Percentiles rank a stretch among this genome's conserved stretches.
Conservation (phyloP, 352 stramenopile genomes). For the Pythium guiyangense region DNA sequence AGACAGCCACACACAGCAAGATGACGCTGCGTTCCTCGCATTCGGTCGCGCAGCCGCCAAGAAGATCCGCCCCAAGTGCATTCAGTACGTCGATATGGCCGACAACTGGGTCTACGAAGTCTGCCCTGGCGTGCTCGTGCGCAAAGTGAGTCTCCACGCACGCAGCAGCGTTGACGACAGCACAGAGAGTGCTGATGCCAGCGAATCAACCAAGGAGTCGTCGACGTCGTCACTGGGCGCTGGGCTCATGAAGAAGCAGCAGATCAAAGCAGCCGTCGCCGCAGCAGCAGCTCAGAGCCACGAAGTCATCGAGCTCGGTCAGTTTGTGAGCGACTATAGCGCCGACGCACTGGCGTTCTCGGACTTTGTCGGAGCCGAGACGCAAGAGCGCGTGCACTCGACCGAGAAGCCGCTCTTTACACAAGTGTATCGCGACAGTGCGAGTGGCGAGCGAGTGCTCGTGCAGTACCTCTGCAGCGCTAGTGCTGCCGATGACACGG, state of each 20-base stretch:
- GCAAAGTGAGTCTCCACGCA: slow-evolving; percentile 33
- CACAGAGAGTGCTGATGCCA: background rate
- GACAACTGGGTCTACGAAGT: slow-evolving; percentile 65
- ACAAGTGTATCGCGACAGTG: slow-evolving; percentile 31
- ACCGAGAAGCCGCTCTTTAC: slow-evolving; percentile 57
- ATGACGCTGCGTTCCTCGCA: slow-evolving; percentile 24
- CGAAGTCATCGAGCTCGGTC: slow-evolving; percentile 34
- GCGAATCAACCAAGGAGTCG: background rate
- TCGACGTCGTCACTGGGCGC: slow-evolving; percentile 9
- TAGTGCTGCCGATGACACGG: too few relatives aligned
- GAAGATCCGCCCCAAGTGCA: slow-evolving; percentile 58
- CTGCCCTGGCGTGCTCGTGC: slow-evolving; percentile 50
- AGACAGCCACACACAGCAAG: background rate
- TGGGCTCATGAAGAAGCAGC: background rate
- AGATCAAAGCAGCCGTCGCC: slow-evolving; percentile 5
- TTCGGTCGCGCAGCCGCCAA: slow-evolving; percentile 48
- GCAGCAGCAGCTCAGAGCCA: slow-evolving; percentile 14
- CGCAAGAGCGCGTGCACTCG: slow-evolving; percentile 33
- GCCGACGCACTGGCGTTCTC: slow-evolving; percentile 27
- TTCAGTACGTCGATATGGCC: slow-evolving; percentile 51
- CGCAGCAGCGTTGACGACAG: background rate
- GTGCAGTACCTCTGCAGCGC: too few relatives aligned
- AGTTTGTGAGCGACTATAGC: slow-evolving; percentile 31
- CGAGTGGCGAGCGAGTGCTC: too few relatives aligned
- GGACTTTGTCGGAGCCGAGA: slow-evolving; percentile 41